Evolutionary conservation across 768 basidiomycete genomes (phyloP).

Genomic region (Tricholoma bakamatsutake): DNA sequence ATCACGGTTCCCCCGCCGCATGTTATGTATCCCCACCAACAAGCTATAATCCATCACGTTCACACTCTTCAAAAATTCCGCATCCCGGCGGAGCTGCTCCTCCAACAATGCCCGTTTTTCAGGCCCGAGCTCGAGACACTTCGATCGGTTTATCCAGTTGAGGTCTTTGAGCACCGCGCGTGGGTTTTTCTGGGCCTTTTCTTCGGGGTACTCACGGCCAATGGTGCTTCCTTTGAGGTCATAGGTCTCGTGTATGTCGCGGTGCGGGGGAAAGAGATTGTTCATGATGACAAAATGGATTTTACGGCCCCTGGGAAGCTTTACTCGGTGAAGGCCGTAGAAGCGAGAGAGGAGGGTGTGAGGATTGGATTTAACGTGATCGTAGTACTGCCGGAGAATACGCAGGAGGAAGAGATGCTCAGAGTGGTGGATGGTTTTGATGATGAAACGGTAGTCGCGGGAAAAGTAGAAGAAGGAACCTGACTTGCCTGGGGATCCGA

Average conservation of each 20-base stretch:
- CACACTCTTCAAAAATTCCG: slow-evolving; percentile 75
- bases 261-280: slow-evolving; percentile 96
- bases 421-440: slow-evolving; percentile 94
- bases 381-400: slow-evolving; percentile 80
- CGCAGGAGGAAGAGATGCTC: slow-evolving; percentile 91
- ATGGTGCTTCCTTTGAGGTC: slow-evolving; percentile 95
- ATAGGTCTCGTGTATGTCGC: slow-evolving; percentile 96
- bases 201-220: slow-evolving; percentile 83
- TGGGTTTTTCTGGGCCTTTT: slow-evolving; percentile 72
- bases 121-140: slow-evolving; percentile 85
- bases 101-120: slow-evolving; percentile 89
- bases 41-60: slow-evolving; percentile 97
- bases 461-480: slow-evolving; percentile 99
- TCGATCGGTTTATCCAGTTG: slow-evolving; percentile 86
- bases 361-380: slow-evolving; percentile 83
- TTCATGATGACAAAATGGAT: slow-evolving; percentile 99
- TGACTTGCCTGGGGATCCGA: slow-evolving; percentile 97
- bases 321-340: slow-evolving; percentile 96
- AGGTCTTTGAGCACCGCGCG: slow-evolving; percentile 91
- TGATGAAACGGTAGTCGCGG: slow-evolving; percentile 97
- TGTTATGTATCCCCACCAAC: slow-evolving; percentile 89
- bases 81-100: slow-evolving; percentile 86
- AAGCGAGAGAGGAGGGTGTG: slow-evolving; percentile 92
- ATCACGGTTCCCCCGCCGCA: slow-evolving; percentile 86
- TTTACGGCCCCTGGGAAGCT: slow-evolving; percentile 87